phyloP scores from a whole-genome alignment of 2,329 filamentous ascomycete genomes.

The Paracamarosporium sp. region DNA sequence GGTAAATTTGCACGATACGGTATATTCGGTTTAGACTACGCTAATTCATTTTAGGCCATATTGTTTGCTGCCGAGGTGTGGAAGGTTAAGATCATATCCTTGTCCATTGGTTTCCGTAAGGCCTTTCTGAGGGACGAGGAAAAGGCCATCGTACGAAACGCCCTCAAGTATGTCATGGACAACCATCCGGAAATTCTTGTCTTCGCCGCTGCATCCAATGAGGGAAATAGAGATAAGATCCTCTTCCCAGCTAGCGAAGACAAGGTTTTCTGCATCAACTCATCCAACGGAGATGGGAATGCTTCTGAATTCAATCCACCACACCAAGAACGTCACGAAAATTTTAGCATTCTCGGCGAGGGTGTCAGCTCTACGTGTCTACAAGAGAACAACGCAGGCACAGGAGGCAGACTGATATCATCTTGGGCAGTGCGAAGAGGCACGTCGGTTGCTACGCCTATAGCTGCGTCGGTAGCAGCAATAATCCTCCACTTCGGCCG shows the following conservation, averaged over 20 bases:
- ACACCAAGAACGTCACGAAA: neutral
- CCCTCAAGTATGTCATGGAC: neutral
- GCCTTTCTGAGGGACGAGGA: neutral
- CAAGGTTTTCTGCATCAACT: neutral
- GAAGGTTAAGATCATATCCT: neutral
- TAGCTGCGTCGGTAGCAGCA: no score
- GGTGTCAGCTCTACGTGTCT: neutral
- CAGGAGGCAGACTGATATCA: no score
- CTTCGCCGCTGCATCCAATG: no score
- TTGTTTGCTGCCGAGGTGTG: neutral
- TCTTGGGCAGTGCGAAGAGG: no score
- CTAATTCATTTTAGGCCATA: neutral
- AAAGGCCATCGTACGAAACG: neutral
- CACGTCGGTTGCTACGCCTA: no score
- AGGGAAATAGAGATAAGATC: no score
- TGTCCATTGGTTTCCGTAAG: neutral
- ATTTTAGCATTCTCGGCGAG: neutral
- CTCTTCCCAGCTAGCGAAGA: neutral
- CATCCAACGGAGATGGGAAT: neutral
- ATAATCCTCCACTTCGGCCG: no score
- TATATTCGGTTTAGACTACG: neutral
- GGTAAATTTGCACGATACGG: no score
- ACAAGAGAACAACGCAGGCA: neutral
- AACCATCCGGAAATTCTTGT: no score
- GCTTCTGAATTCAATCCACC: neutral